Conservation (phyloP, 805 yeast species). For the Maudiozyma pseudohumilis region DNA sequence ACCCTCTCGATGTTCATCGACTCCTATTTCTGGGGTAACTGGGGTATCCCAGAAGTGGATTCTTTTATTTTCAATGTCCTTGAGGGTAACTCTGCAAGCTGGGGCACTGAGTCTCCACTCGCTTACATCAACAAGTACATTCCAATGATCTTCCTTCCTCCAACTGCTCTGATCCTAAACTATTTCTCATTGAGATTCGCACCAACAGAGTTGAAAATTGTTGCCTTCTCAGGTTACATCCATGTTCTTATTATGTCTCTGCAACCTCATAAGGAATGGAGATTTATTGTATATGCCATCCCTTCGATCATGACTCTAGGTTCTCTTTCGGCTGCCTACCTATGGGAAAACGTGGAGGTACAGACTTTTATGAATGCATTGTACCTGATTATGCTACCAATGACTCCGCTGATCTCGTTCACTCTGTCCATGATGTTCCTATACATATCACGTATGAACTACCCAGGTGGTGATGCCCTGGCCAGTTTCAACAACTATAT, state of each 20-base stretch:
- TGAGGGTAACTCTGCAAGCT: constrained; percentile 59
- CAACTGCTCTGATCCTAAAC: constrained; percentile 35
- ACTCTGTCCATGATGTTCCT: constrained; percentile 42
- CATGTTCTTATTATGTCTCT: constrained; percentile 60
- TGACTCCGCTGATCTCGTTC: constrained; percentile 30
- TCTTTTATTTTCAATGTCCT: constrained; percentile 68
- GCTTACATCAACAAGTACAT: constrained; percentile 49
- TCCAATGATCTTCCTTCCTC: constrained; percentile 36
- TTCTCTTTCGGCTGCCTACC: constrained; percentile 45
- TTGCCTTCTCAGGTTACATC: constrained; percentile 41
- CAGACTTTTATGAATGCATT: constrained; percentile 17
- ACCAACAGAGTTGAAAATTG: constrained; percentile 33
- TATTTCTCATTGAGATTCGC: constrained; percentile 32
- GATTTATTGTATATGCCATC: constrained; percentile 68
- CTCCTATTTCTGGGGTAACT: constrained; percentile 61
- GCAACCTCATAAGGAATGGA: constrained; percentile 92
- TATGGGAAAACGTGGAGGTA: constrained; percentile 29
- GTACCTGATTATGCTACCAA: constrained; percentile 24
- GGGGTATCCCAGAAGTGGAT: constrained; percentile 62
- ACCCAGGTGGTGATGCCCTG: constrained; percentile 84
- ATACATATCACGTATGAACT: constrained; percentile 59
- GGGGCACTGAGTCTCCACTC: constrained; percentile 77
- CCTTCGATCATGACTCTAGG: constrained; percentile 61
- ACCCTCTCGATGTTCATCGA: constrained; percentile 53
- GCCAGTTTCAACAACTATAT: constrained; percentile 39